Evolutionary conservation across 176 grass and related monocot species (phyloP).

Genomic region (Oryza coarctata): DNA sequence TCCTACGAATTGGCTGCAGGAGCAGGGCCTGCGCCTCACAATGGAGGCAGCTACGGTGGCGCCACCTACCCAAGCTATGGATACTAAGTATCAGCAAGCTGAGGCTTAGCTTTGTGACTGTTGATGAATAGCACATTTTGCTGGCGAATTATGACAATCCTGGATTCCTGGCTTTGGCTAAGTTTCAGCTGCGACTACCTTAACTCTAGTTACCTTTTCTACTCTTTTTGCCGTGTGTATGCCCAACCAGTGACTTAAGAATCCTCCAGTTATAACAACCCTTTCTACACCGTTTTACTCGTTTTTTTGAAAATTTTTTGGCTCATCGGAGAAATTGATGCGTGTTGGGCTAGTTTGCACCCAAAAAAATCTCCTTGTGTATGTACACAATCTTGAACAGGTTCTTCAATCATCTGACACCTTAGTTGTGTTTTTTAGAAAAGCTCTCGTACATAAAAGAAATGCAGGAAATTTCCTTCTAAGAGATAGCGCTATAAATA

Average conservation of each 20-base stretch:
- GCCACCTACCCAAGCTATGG: slow-evolving; percentile 74
- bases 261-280: too few species aligned
- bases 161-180: neutral
- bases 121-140: neutral
- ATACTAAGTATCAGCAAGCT: slow-evolving; percentile 42
- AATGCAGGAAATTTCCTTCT: too few species aligned
- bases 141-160: slow-evolving; percentile 11
- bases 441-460: too few species aligned
- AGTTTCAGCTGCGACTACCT: neutral
- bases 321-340: too few species aligned
- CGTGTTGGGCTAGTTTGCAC: too few species aligned
- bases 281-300: too few species aligned
- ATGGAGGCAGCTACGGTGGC: slow-evolving; percentile 39
- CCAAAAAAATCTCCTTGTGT: too few species aligned
- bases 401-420: too few species aligned
- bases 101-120: neutral
- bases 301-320: too few species aligned
- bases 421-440: too few species aligned
- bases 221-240: neutral
- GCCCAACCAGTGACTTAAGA: neutral
- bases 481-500: too few species aligned
- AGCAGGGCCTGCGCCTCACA: slow-evolving; percentile 32
- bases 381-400: too few species aligned
- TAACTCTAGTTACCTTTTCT: neutral
- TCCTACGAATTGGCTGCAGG: slow-evolving; percentile 42